Evolutionary conservation across 2,329 filamentous ascomycete genomes (phyloP).

Genomic region (Aureobasidium sp.): DNA sequence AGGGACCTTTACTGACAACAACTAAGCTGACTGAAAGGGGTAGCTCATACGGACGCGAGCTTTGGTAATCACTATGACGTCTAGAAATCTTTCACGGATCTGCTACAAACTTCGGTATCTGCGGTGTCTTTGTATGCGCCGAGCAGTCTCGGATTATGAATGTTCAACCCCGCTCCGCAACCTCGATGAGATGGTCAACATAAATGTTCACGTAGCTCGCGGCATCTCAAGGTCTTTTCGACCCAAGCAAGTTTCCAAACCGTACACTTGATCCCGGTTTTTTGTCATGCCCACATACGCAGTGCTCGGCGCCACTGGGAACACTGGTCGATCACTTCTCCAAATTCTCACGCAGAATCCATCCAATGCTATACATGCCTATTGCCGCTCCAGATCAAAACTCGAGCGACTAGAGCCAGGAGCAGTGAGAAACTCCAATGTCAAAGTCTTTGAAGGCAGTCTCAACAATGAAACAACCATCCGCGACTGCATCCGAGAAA

Average conservation of each 20-base stretch:
- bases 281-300: slow-evolving; percentile 18
- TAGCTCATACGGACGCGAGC: neutral
- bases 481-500: slow-evolving; percentile 30
- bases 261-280: neutral
- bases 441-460: slow-evolving; percentile 39
- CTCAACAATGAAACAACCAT: slow-evolving; percentile 36
- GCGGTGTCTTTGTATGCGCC: too few species aligned
- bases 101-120: too few species aligned
- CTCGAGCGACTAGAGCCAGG: slow-evolving; percentile 31
- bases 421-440: slow-evolving; percentile 25
- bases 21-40: neutral
- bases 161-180: neutral
- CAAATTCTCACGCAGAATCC: slow-evolving; percentile 32
- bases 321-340: slow-evolving; percentile 38
- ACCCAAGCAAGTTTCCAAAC: neutral
- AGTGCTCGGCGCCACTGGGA: slow-evolving; percentile 28
- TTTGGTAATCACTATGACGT: neutral
- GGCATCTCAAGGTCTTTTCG: neutral
- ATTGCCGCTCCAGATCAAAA: slow-evolving; percentile 39
- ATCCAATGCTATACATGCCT: slow-evolving; percentile 33
- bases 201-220: too few species aligned
- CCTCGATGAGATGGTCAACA: too few species aligned
- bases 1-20: neutral
- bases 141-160: slow-evolving; percentile 1
- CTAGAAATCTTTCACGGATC: neutral